Evolutionary conservation across 345 rosid genomes (phyloP), one percentile per base, ranked within the genome.

Genomic region (Camelina sativa): DNA sequence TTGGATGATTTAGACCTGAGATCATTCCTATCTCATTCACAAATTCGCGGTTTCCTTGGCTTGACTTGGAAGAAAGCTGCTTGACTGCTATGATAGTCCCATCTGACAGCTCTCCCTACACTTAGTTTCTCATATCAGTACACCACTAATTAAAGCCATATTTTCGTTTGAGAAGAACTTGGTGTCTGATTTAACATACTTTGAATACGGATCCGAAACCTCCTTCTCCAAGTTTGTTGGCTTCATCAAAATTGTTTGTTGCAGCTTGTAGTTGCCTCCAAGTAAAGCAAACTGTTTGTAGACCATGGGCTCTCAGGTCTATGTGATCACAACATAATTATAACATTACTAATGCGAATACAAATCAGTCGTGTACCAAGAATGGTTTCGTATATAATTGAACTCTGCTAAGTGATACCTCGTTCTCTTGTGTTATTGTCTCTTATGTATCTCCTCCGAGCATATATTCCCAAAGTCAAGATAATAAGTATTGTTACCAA

Each of bases 81-180:
- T 84, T 81, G 11, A 84, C 80, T 50, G 85, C 85, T 56, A 82
- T 60, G 0, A 57, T 1, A 3, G 70, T 73, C 0, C 85, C 85
- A 76, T 69, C 76, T 0, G 57, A 12, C 17, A 77, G 5, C 59
- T 57, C 35, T 1, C 80, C 84, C 83, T 82, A 62, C 43, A 57
- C 0, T 3, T 2, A 2, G 23, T 17, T 19, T 57, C 46, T 19
- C 2, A 46, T 9, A 3, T 25, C 28, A 25, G 4, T 22, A 22
- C 23, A 22, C 23, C 23, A 22, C 23, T 22, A 22, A 22, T 22
- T 22, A 22, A 22, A 22, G 23, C 23, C 23, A 22, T 22, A 22
- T 22, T 22, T 22, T 22, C 23, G 23, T 22, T 22, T 22, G 23
- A 22, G 23, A 22, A 22, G 23, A 22, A 22, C 23, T 22, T 22